Conservation (phyloP, 257 asterid species). For the Dorcoceras hygrometricum region DNA sequence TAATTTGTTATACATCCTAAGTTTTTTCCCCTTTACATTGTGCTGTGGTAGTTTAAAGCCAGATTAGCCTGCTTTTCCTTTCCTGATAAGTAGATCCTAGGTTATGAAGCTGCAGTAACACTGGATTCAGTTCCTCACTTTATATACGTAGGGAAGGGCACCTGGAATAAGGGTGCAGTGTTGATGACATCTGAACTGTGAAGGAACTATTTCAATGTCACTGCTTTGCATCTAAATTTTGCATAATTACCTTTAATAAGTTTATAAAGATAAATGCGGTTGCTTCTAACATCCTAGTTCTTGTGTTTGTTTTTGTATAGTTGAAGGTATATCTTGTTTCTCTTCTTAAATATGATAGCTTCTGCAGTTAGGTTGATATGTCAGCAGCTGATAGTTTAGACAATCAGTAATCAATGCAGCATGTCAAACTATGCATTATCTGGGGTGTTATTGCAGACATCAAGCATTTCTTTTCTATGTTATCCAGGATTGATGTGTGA, state of each 20-base stretch:
- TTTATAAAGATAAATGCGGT: neutral
- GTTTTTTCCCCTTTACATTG: too few relatives aligned
- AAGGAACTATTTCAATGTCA: conserved; percentile 10
- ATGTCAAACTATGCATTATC: neutral
- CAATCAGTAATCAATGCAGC: conserved; percentile 6
- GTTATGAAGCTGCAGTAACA: neutral
- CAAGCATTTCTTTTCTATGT: conserved; percentile 26
- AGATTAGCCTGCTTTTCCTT: neutral
- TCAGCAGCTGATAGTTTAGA: conserved; percentile 3
- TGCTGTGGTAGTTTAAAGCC: conserved; percentile 2
- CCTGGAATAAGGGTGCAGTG: neutral
- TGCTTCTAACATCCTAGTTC: conserved; percentile 1
- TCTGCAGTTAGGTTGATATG: conserved; percentile 10
- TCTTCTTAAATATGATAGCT: neutral
- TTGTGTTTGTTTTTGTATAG: neutral
- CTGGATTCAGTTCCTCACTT: neutral
- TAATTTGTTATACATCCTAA: neutral
- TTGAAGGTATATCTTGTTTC: neutral
- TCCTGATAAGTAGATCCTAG: neutral
- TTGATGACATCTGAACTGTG: neutral
- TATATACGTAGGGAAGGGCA: neutral
- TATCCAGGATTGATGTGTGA: conserved; percentile 92
- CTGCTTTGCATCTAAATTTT: conserved; percentile 6
- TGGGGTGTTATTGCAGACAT: conserved; percentile 13
- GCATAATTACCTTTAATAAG: neutral